Base-by-base conservation (phyloP, 345 rosid species). In the Eucalyptus tenuipes region DNA sequence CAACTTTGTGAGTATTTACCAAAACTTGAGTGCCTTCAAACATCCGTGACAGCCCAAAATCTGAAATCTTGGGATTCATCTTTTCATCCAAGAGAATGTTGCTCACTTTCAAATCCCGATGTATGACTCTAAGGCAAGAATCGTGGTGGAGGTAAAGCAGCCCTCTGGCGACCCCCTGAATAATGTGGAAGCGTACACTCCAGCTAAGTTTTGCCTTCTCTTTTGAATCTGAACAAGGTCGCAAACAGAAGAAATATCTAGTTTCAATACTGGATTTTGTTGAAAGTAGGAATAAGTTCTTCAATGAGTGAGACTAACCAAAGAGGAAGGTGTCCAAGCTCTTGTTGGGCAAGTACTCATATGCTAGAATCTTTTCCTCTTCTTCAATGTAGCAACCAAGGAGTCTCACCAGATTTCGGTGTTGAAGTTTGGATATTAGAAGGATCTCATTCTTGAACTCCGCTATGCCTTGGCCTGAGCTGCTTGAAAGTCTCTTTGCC, bases 361-460 rank as follows among this genome's bases (percentile, higher is more conserved):
- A 96, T 13, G 94, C 91, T 85, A 95, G 18, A 89, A 95, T 90
- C 88, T 91, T 93, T 49, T 96, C 97, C 81, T 93, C 96, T 55
- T 92, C 90, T 68, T 95, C 90, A 66, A 91, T 87, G 84, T 96
- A 96, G 86, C 95, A 95, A 6, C 97, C 96, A 5, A 93, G 87
- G 55, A 95, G 92, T 49, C 88, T 95, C 86, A 96, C 96, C 29
- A 96, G 93, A 85, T 95, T 95, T 50, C 94, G 88, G 87, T 96
- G 97, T 86, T 96, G 97, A 37, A 96, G 92, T 87, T 92, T 93
- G 6, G 96, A 91, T 33, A 96, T 95, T 64, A 95, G 90, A 25
- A 90, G 53, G 33, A 95, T 94, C 88, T 96, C 97, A 50, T 94
- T 96, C 89, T 90, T 91, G 71, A 96, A 93, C 85, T 95, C 96